Base-by-base conservation (phyloP, 2,329 filamentous ascomycete species). In the Capronia coronata region DNA sequence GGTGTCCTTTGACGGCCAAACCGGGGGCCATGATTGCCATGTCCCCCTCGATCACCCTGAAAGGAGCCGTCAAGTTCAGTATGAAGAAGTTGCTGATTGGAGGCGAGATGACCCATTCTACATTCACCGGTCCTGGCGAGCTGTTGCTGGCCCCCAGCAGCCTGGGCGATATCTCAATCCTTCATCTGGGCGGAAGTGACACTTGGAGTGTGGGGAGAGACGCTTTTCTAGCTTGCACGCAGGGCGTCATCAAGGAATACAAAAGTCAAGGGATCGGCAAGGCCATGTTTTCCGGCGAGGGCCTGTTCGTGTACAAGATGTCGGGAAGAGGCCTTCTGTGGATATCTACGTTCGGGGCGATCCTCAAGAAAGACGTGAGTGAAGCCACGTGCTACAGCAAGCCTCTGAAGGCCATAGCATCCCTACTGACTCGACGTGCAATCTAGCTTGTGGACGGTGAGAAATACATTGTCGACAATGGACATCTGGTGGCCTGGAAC, bases 401-500 rank as follows among this genome's bases (percentile, higher is more conserved):
- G 2, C 40, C n/a, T n/a, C 42, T 22, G 7, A 5, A 21, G 7
- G 19, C 16, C n/a, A 5, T 38, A 25, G 10, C n/a, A 3, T 11
- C 32, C 16, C 44, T 37, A 51, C 43, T 35, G 21, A 13, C 38
- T 40, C 4, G n/a, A n/a, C 14, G 16, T 35, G 35, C 9, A n/a
- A 14, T n/a, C 3, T 40, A 72, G 70, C 64, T 71, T n/a, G 55
- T 57, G 0, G 73, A 76, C 10, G 84, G 84, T 8, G 91, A 97
- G 65, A 85, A 84, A 60, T 97, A 96, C 68, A 87, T 93, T 58
- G 83, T 96, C 49, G 88, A 95, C 62, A 95, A 95, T 61, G 88
- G 88, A 2, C 89, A 97, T 60, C 75, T 97, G 1, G 89, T 97
- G 0, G 91, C 93, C 0, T 98, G 93, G 93, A 96, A 96, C 65